These are phyloP conservation scores for Austropuccinia psidii DNA, from an alignment of 1,284 basidiomycete species.

Conservation along the genomic window DNA sequence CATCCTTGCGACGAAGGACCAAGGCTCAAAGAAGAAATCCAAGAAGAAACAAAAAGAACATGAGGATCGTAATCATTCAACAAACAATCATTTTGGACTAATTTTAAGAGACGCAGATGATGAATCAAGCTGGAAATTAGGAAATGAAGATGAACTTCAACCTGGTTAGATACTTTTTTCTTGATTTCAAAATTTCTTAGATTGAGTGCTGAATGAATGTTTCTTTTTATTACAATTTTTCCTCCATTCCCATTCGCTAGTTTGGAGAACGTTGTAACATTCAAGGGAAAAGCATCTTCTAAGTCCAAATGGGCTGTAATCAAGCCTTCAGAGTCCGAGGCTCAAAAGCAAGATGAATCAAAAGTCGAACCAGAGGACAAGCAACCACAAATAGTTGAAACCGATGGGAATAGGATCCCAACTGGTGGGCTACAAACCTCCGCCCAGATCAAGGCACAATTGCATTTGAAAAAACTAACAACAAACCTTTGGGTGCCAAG, in stretches of 20 bases:
- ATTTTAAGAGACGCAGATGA: conserved; percentile 21
- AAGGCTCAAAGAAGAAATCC: conserved; percentile 59
- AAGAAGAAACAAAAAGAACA: conserved; percentile 61
- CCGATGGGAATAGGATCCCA: conserved; percentile 54
- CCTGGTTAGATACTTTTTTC: too few species aligned
- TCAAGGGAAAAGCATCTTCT: conserved; percentile 25
- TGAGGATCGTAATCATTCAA: background rate
- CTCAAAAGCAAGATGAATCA: conserved; percentile 46
- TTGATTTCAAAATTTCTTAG: too few species aligned
- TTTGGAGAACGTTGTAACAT: conserved; percentile 24
- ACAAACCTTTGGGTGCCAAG: conserved; percentile 51
- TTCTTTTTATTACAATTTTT: too few species aligned
- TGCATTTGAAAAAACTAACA: conserved; percentile 45
- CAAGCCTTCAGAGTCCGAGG: conserved; percentile 13
- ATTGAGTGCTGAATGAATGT: too few species aligned
- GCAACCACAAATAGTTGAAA: conserved; percentile 59
- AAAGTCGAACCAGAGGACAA: conserved; percentile 43
- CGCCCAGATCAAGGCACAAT: conserved; percentile 53
- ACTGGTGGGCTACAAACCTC: conserved; percentile 50
- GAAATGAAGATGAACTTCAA: conserved; percentile 8
- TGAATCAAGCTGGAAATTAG: conserved; percentile 35
- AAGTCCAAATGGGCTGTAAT: conserved; percentile 30
- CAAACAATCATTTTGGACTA: conserved; percentile 8
- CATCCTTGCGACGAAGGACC: conserved; percentile 62
- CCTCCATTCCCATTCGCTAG: too few species aligned